Evolutionary conservation across 179 eudicot species (phyloP), one percentile per base, ranked within the genome.

Genomic region (Corrigiola litoralis): DNA sequence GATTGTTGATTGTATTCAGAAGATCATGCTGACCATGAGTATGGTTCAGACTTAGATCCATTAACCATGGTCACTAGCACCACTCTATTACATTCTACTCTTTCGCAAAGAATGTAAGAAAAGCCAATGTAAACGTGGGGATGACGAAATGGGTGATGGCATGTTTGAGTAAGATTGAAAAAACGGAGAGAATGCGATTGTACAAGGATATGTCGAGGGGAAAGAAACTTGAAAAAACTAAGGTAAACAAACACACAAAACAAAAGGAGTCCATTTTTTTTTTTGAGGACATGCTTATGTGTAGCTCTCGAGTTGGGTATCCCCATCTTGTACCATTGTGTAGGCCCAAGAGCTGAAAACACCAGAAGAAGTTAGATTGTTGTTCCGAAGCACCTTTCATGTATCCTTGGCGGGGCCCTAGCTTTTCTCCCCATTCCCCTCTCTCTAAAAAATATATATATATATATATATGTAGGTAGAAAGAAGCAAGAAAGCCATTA

Each of bases 61-160:
- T 48, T 18, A 74, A 74, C 78, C 73, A 68, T 74, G 74, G 72
- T 73, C 63, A 62, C 11, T 58, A 18, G 31, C 29, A 69, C 59
- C n/a, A 25, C 27, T 42, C 5, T 11, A 12, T 69, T 61, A 28
- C 61, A 50, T 38, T 36, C 41, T 45, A 45, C 46, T 50, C 54
- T 57, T 54, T 36, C 2, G 37, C 44, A 28, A 21, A 31, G 14
- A 11, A 48, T 16, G 1, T 11, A 51, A 31, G 40, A n/a, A 24
- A 42, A 20, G 12, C 18, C 33, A 10, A 60, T 62, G 61, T 47
- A 74, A 68, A 63, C 73, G 77, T 57, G 65, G 80, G 65, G 75
- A 61, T 86, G 92, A 86, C 89, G 91, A 75, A 69, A 79, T 69
- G 47, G 23, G 62, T 85, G 91, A 85, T 74, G 88, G 63, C 54